Conservation (phyloP, 1,139 yeast genomes). For the Saccharomyces hybrid region DNA sequence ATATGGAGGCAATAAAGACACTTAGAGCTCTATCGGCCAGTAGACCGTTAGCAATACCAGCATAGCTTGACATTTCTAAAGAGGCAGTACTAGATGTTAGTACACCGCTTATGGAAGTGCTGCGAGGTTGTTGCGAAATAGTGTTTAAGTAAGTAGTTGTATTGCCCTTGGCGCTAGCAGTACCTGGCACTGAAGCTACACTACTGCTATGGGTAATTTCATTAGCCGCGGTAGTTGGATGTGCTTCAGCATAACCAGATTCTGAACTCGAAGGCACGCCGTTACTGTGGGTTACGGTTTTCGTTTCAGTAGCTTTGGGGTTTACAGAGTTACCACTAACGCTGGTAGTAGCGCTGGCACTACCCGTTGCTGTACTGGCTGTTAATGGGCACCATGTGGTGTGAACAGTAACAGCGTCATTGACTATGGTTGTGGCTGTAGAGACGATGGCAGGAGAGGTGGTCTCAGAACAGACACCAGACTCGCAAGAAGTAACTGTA, state of each 20-base stretch:
- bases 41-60: not conserved
- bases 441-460: conserved; percentile 8
- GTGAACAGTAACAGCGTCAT: conserved; percentile 23
- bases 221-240: not conserved
- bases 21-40: not conserved
- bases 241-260: not conserved
- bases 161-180: not conserved
- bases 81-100: not conserved
- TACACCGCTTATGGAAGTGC: not conserved
- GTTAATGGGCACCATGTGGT: conserved; percentile 28
- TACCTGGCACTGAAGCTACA: not conserved
- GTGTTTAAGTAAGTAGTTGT: not conserved
- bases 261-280: not conserved
- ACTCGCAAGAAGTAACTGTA: too few relatives aligned
- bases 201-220: not conserved
- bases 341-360: not conserved
- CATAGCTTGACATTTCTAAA: not conserved
- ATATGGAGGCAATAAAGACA: not conserved
- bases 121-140: not conserved
- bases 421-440: conserved; percentile 9
- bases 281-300: not conserved
- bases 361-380: conserved; percentile 8
- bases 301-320: not conserved
- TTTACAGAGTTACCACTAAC: not conserved
- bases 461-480: not conserved